Evolutionary conservation across 2,329 filamentous ascomycete genomes (phyloP).

Genomic region (Diaporthe sp.): DNA sequence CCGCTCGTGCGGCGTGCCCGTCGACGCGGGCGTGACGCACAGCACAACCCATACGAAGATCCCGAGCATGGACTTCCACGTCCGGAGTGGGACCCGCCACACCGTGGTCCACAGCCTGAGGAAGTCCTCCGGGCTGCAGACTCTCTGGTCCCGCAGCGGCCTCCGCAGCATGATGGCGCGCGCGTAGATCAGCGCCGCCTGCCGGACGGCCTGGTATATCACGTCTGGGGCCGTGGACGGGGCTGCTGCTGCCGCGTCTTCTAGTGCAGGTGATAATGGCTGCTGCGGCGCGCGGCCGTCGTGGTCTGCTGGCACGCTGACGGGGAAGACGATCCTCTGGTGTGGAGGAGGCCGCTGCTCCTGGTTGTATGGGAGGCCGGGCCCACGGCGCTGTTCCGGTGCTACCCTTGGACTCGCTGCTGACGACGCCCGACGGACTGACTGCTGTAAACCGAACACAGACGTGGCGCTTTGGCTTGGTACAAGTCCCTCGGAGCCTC

Average conservation of each 20-base stretch:
- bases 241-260: neutral
- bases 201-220: constrained; percentile 59
- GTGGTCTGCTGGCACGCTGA: neutral
- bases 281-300: neutral
- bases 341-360: neutral
- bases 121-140: constrained; percentile 53
- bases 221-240: constrained; percentile 47
- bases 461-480: constrained; percentile 16
- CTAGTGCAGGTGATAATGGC: neutral
- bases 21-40: constrained; percentile 52
- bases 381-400: neutral
- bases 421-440: neutral
- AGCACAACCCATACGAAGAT: constrained; percentile 61
- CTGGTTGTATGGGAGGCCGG: neutral
- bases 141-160: constrained; percentile 49
- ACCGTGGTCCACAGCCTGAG: constrained; percentile 56
- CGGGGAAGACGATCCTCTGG: neutral
- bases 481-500: neutral
- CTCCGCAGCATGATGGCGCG: constrained; percentile 54
- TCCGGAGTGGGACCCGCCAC: constrained; percentile 58
- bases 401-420: neutral
- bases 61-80: constrained; percentile 58
- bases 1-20: constrained; percentile 51
- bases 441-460: neutral
- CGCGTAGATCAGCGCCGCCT: constrained; percentile 59